Percentiles rank a stretch among this genome's conserved stretches.
Evolutionary conservation across 2,329 filamentous ascomycete species (phyloP).

Genomic region (Ophiostoma sp.): DNA sequence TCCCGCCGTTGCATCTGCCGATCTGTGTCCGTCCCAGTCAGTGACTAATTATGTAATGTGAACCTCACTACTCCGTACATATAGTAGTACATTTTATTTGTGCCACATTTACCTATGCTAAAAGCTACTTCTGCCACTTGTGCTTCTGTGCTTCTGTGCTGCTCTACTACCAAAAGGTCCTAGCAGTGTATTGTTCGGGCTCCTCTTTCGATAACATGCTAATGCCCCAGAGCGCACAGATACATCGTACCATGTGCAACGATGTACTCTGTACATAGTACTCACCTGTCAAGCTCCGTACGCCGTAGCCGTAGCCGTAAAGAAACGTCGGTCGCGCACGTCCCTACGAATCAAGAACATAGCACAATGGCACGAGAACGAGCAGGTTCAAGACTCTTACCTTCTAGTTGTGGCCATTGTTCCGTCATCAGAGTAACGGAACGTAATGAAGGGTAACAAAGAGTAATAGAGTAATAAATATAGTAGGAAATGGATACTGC

Average conservation of each 20-base stretch:
- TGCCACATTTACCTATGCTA: background rate
- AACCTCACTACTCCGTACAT: background rate
- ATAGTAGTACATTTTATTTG: background rate
- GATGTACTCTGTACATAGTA: too few species aligned
- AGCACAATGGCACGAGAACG: background rate
- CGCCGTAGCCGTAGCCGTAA: background rate
- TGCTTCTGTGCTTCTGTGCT: background rate
- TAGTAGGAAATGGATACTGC: too few species aligned
- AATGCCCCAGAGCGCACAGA: slow-evolving; percentile 3
- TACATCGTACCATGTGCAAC: background rate
- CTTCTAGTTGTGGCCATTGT: slow-evolving; percentile 3
- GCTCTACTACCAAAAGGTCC: background rate
- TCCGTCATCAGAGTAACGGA: background rate
- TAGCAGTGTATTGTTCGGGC: background rate
- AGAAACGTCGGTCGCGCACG: background rate
- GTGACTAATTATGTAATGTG: background rate
- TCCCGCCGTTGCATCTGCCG: background rate
- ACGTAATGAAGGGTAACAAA: background rate
- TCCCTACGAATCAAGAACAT: background rate
- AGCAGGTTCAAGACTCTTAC: background rate
- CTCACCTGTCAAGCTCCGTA: background rate
- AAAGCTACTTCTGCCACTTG: background rate
- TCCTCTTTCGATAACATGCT: background rate
- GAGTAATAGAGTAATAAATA: background rate
- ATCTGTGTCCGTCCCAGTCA: background rate